phyloP scores from a whole-genome alignment of 2,329 filamentous ascomycete genomes.

The Neopestalotiopsis rosae region DNA sequence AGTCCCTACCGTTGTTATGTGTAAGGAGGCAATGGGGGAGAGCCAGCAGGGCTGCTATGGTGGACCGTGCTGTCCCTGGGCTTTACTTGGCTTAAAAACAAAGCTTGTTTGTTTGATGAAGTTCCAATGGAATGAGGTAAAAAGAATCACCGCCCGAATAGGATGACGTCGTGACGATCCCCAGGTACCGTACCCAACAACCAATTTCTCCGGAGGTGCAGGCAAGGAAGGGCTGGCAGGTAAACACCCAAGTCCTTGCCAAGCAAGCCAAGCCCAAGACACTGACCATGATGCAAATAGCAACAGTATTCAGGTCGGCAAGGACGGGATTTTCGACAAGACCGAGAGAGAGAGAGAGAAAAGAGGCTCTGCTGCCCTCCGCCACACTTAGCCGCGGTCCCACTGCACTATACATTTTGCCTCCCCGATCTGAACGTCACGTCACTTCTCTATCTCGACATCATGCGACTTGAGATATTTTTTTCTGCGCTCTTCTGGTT shows the following conservation, averaged over 20 bases:
- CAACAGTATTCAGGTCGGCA: too few relatives aligned
- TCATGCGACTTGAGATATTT: background rate
- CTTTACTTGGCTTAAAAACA: background rate
- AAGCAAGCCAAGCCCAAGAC: too few relatives aligned
- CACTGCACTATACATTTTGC: background rate
- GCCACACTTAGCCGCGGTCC: background rate
- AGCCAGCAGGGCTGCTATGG: background rate
- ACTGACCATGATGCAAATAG: too few relatives aligned
- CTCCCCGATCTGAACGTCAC: background rate
- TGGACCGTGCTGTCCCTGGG: background rate
- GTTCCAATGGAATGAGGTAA: background rate
- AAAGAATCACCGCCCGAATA: background rate
- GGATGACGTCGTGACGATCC: constrained; percentile 7
- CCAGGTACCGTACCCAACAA: background rate
- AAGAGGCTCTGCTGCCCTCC: constrained; percentile 1
- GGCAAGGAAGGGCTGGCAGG: background rate
- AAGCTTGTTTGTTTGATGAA: background rate
- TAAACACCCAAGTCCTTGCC: background rate
- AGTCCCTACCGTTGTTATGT: too few relatives aligned
- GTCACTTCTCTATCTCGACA: background rate
- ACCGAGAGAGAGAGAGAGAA: background rate
- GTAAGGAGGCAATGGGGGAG: too few relatives aligned
- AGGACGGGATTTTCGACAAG: too few relatives aligned
- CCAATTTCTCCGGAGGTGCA: background rate
- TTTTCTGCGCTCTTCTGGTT: background rate